Evolutionary conservation across 768 basidiomycete genomes (phyloP).

Genomic region (Phaffia australis): DNA sequence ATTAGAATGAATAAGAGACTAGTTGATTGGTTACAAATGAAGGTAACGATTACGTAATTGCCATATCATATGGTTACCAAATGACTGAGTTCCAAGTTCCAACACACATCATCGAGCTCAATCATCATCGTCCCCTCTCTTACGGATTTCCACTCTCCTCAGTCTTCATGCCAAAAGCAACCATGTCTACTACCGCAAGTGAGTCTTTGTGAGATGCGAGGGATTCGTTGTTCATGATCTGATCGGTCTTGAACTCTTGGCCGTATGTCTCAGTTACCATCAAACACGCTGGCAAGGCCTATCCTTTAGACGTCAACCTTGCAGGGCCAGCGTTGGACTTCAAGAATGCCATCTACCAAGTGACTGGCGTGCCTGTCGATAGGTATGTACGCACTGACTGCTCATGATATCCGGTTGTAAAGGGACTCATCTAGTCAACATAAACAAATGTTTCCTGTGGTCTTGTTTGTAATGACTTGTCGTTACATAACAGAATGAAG

Average conservation of each 20-base stretch:
- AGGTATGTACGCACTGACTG: slow-evolving; percentile 1
- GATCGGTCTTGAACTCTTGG: no score
- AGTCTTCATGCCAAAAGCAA: slow-evolving; percentile 10
- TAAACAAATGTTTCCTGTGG: no score
- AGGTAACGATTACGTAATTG: no score
- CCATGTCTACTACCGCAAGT: slow-evolving; percentile 17
- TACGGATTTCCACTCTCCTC: background rate
- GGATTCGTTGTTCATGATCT: no score
- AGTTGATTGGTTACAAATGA: no score
- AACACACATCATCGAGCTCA: no score
- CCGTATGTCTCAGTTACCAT: slow-evolving; percentile 49
- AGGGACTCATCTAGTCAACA: no score
- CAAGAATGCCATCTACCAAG: slow-evolving; percentile 69
- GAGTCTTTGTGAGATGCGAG: background rate
- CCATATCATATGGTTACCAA: no score
- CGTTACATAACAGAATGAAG: slow-evolving; percentile 70
- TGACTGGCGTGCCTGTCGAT: slow-evolving; percentile 59
- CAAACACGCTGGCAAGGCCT: slow-evolving; percentile 77
- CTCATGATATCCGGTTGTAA: background rate
- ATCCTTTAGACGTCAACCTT: slow-evolving; percentile 61
- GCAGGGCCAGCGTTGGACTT: slow-evolving; percentile 59
- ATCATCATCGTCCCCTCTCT: no score
- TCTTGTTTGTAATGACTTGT: background rate
- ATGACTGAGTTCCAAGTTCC: no score
- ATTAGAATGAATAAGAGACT: no score